Conservation (phyloP, 768 basidiomycete genomes). For the Suillus occidentalis region DNA sequence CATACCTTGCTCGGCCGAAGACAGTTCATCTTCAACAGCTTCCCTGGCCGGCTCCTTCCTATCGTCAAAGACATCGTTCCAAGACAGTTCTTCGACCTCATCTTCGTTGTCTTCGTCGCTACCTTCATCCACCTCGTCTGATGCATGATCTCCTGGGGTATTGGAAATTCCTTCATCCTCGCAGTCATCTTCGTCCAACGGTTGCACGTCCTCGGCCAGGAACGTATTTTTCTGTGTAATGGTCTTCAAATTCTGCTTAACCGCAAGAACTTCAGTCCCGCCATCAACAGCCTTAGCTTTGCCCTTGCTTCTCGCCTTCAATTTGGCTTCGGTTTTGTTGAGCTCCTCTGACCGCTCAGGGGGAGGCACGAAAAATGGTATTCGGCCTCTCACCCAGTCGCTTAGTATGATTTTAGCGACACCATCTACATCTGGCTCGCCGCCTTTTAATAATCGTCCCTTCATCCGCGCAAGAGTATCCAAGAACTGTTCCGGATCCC, state of each 20-base stretch:
- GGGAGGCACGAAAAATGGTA: constrained; percentile 94
- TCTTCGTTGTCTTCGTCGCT: constrained; percentile 39
- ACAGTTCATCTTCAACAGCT: constrained; percentile 9
- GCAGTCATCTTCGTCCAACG: constrained; percentile 52
- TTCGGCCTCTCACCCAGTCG: constrained; percentile 97
- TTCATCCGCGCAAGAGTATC: constrained; percentile 86
- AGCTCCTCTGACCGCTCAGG: constrained; percentile 78
- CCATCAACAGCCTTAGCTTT: constrained; percentile 40
- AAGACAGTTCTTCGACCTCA: constrained; percentile 59
- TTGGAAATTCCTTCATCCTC: constrained; percentile 25
- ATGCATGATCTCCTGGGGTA: background rate
- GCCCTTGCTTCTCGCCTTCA: constrained; percentile 54
- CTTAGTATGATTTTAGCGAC: constrained; percentile 94
- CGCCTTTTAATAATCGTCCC: constrained; percentile 89
- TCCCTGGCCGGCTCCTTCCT: constrained; percentile 30
- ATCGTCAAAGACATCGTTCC: constrained; percentile 86
- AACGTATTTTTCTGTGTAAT: constrained; percentile 90
- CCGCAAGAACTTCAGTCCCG: constrained; percentile 50
- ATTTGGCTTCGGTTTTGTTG: constrained; percentile 55
- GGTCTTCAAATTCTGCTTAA: constrained; percentile 83
- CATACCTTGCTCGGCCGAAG: constrained; percentile 22
- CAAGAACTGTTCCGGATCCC: constrained; percentile 79
- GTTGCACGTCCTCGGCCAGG: constrained; percentile 77
- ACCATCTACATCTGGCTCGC: constrained; percentile 89
- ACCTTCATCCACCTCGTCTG: constrained; percentile 30